phyloP scores from a whole-genome alignment of 306 rosid genomes.

The Citrullus colocynthis region DNA sequence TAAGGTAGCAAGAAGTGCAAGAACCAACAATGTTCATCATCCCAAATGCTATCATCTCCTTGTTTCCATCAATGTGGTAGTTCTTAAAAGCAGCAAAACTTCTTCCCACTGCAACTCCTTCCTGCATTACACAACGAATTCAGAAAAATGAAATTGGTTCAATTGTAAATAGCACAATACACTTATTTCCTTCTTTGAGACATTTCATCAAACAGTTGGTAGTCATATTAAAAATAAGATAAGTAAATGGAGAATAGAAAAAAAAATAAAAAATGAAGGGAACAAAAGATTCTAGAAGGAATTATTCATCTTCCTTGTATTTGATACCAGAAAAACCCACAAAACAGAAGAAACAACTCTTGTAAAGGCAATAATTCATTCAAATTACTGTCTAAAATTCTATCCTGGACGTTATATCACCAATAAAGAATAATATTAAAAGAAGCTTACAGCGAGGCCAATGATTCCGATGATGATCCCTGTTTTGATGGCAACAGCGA shows the following conservation, averaged over 20 bases:
- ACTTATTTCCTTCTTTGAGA: background rate
- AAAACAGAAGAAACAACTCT: background rate
- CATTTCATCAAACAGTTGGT: background rate
- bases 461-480: constrained; percentile 39
- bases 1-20: constrained; percentile 38
- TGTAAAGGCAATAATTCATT: background rate
- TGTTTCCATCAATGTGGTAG: constrained; percentile 41
- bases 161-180: background rate
- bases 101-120: constrained; percentile 48
- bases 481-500: constrained; percentile 21
- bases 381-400: background rate
- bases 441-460: constrained; percentile 33
- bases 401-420: background rate
- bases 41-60: constrained; percentile 46
- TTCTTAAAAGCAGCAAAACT: constrained; percentile 32
- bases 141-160: background rate
- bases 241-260: too few relatives aligned
- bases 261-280: too few relatives aligned
- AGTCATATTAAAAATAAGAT: too few relatives aligned
- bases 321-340: background rate
- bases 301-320: too few relatives aligned
- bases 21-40: constrained; percentile 45
- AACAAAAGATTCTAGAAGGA: too few relatives aligned
- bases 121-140: constrained; percentile 14
- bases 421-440: background rate